Conservation (phyloP, 306 rosid species). For the Heteromeles arbutifolia region DNA sequence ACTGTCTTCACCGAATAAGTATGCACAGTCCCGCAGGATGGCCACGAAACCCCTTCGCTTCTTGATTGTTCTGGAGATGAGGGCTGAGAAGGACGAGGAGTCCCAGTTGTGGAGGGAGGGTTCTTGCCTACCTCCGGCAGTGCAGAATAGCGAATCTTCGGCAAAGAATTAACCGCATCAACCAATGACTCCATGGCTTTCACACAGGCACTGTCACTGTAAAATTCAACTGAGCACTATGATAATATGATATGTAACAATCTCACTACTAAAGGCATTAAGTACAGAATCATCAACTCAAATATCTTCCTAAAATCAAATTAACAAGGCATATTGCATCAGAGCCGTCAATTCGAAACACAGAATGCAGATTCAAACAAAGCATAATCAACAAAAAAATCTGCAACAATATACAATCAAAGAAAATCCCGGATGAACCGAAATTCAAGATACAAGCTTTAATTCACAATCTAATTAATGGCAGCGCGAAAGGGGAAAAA, state of each 20-base stretch:
- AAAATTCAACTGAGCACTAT: conserved; percentile 32
- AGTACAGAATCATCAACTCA: conserved; percentile 27
- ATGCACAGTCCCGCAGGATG: conserved; percentile 28
- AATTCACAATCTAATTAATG: conserved; percentile 17
- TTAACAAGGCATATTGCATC: conserved; percentile 7
- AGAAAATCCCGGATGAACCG: conserved; percentile 28
- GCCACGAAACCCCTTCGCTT: conserved; percentile 41
- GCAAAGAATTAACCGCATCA: conserved; percentile 31
- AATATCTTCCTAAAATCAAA: background rate
- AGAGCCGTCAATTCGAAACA: conserved; percentile 28
- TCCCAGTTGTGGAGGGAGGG: conserved; percentile 40
- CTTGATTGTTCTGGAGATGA: conserved; percentile 39
- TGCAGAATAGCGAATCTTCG: conserved; percentile 43
- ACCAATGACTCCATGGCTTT: conserved; percentile 48
- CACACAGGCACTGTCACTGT: conserved; percentile 17
- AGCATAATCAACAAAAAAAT: conserved; percentile 24
- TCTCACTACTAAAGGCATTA: conserved; percentile 17
- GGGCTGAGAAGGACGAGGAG: conserved; percentile 33
- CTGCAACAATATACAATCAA: conserved; percentile 29
- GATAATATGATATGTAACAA: conserved; percentile 26
- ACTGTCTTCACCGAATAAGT: conserved; percentile 34
- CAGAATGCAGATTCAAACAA: too few relatives aligned
- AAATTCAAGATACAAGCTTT: conserved; percentile 22
- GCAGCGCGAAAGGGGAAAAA: conserved; percentile 15
- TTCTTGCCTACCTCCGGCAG: conserved; percentile 32